phyloP scores from a whole-genome alignment of 1,139 yeast genomes.

The Geotrichum aggregatum region DNA sequence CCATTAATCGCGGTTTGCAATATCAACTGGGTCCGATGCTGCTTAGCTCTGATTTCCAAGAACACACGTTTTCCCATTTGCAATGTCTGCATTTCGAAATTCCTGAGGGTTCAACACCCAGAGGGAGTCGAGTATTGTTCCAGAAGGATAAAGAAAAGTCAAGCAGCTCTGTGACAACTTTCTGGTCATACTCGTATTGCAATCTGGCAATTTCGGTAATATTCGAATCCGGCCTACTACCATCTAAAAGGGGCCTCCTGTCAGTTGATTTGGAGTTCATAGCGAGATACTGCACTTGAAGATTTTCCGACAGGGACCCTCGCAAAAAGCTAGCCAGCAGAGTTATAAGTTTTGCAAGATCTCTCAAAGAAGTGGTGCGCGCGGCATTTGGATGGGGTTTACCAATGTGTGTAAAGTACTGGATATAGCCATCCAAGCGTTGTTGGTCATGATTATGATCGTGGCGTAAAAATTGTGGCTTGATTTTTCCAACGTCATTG shows the following conservation, averaged over 20 bases:
- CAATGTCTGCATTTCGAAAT: conserved; percentile 28
- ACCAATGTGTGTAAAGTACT: neutral
- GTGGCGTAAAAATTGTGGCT: too few relatives aligned
- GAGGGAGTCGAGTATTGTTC: conserved; percentile 30
- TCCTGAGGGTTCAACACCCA: conserved; percentile 30
- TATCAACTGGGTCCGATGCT: neutral
- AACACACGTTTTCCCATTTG: conserved; percentile 24
- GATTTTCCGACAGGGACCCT: neutral
- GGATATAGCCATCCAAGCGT: neutral
- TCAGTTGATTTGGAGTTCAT: neutral
- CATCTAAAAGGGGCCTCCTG: neutral
- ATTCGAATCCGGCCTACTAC: neutral
- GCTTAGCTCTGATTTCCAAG: conserved; percentile 24
- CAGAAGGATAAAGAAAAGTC: conserved; percentile 32
- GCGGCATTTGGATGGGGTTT: neutral
- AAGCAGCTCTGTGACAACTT: conserved; percentile 23
- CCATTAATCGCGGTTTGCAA: neutral
- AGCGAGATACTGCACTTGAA: conserved; percentile 11
- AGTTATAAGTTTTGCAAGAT: conserved; percentile 1
- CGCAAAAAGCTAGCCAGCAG: neutral
- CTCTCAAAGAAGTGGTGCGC: neutral
- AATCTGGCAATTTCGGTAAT: conserved; percentile 22
- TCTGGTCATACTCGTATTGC: conserved; percentile 26
- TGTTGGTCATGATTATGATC: neutral
- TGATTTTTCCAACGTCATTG: neutral